Base-by-base conservation (phyloP, 305 asterid species). In the Nicotiana rustica region DNA sequence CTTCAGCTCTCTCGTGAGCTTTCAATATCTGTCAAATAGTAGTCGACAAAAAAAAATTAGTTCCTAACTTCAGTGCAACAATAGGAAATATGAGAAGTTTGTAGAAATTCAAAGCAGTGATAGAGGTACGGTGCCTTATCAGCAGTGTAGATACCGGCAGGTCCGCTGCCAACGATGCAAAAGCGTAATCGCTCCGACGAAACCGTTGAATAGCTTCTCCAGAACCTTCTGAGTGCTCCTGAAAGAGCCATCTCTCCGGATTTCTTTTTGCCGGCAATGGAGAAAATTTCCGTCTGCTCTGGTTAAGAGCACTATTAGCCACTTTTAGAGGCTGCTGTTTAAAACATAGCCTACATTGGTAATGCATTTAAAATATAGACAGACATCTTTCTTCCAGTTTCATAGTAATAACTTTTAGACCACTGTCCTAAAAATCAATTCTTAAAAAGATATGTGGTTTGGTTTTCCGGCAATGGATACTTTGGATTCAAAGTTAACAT, bases 81-180 rank as follows among this genome's bases (percentile, higher is more conserved):
- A 75, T 49, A 13, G 15, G 15, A 25, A 71, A 25, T 47, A 73
- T 6, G 15, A 49, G 29, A 75, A 49, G 25, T 33, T 44, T 52
- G 79, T 15, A 57, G 49, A 57, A 29, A 41, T 41, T 7, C 62
- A 25, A 29, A 75, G 64, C 21, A 21, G 44, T 4, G 64, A 47
- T 49, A 52, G 44, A 14, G 10, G 25, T 82, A 96, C 97, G 8
- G 19, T 82, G 94, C 97, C 99, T 95, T 96, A 81, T 95, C 98
- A 56, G 98, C 97, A 0, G 97, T 90, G 90, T 96, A 96, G 80
- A 95, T 91, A 68, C 99, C 99, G 18, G 98, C 98, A 70, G 98
- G 99, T 15, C 97, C 98, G 79, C 98, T 92, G 38, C 98, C 98
- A 55, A 95, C 97, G 33, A 96, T 86, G 82, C 97, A 92, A 77